A percentile compares a stretch with the other conserved stretches of the same genome.
Evolutionary conservation across 106 monocot species (phyloP).

Genomic region (Allium fistulosum): DNA sequence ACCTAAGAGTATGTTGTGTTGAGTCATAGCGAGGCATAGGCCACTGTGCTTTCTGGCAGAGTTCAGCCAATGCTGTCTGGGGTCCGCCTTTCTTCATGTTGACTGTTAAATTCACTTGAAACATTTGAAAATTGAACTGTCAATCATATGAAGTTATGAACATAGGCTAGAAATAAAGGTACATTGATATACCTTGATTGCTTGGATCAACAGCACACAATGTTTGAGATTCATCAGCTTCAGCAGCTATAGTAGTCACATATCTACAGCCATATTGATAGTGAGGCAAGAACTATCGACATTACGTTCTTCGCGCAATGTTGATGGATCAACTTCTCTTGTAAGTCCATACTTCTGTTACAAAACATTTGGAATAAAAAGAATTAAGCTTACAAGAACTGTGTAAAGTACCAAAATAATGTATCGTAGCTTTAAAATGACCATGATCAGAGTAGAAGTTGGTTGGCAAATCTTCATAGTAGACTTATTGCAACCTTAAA

Average conservation of each 20-base stretch:
- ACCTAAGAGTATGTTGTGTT: slow-evolving; percentile 28
- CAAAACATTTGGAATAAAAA: not conserved
- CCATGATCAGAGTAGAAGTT: no score
- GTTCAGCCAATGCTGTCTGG: slow-evolving; percentile 55
- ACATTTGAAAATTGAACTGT: not conserved
- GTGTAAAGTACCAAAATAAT: no score
- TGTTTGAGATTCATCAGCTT: slow-evolving; percentile 12
- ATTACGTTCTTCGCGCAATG: slow-evolving; percentile 11
- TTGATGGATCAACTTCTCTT: slow-evolving; percentile 14
- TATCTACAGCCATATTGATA: slow-evolving; percentile 4
- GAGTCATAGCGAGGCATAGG: slow-evolving; percentile 61
- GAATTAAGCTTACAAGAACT: no score
- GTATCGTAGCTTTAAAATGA: no score
- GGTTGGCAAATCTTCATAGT: no score
- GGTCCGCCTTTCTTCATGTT: slow-evolving; percentile 84
- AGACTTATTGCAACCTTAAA: no score
- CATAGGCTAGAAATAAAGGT: not conserved
- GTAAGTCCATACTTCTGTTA: slow-evolving; percentile 47
- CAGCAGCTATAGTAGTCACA: slow-evolving; percentile 2
- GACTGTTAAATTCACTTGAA: slow-evolving; percentile 44
- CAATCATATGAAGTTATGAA: not conserved
- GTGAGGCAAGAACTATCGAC: not conserved
- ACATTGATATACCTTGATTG: slow-evolving; percentile 11
- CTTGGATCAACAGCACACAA: not conserved
- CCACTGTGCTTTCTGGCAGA: slow-evolving; percentile 74